Conservation (phyloP, 106 monocot species). For the Dendrobium huoshanense region DNA sequence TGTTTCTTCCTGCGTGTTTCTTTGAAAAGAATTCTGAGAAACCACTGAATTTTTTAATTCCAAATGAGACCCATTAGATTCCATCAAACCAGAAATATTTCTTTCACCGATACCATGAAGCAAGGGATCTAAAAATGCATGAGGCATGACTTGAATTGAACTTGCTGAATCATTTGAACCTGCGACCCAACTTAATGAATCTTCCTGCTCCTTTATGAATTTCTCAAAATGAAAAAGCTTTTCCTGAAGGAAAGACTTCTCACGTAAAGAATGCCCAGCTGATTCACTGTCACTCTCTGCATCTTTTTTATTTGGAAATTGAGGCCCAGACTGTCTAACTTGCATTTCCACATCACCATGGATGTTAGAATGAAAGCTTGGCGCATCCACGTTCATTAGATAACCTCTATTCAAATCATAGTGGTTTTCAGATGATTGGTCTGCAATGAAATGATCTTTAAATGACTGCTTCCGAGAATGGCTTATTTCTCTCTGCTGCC, state of each 20-base stretch:
- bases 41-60: conserved; percentile 25
- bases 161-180: conserved; percentile 29
- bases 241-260: conserved; percentile 22
- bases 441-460: conserved; percentile 29
- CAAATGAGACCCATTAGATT: conserved; percentile 6
- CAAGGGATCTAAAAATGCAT: conserved; percentile 67
- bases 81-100: conserved; percentile 8
- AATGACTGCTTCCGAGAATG: conserved; percentile 21
- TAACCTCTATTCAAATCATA: conserved; percentile 17
- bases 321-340: too few relatives aligned
- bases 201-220: conserved; percentile 18
- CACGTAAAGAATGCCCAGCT: background rate
- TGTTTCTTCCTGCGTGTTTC: conserved; percentile 19
- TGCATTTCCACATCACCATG: background rate
- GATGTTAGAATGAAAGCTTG: conserved; percentile 29
- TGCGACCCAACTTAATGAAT: conserved; percentile 12
- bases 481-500: conserved; percentile 18
- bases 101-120: conserved; percentile 28
- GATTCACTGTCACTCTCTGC: conserved; percentile 24
- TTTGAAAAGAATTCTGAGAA: conserved; percentile 15
- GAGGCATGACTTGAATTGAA: conserved; percentile 35
- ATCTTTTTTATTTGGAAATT: conserved; percentile 3
- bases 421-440: conserved; percentile 23
- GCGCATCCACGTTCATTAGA: conserved; percentile 5
- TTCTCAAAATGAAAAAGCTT: conserved; percentile 45